Conservation (phyloP, 345 rosid species). For the Gossypium arboreum region DNA sequence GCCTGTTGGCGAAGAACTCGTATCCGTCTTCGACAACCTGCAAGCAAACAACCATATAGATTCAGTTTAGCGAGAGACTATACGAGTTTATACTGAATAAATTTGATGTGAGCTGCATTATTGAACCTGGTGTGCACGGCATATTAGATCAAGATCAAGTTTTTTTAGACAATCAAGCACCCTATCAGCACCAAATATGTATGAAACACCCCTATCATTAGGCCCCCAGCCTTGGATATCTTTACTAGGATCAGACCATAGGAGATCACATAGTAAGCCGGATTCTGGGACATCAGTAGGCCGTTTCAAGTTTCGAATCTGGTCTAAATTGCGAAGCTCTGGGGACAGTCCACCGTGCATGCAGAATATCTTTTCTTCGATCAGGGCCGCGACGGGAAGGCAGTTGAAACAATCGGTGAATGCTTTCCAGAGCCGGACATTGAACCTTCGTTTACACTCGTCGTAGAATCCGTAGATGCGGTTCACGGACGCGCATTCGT, state of each 20-base stretch:
- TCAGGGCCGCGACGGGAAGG: constrained; percentile 79
- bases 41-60: constrained; percentile 3
- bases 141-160: constrained; percentile 72
- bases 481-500: constrained; percentile 80
- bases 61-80: neutral
- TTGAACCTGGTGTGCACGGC: constrained; percentile 86
- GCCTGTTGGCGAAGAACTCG: constrained; percentile 69
- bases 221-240: constrained; percentile 63
- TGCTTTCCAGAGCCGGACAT: constrained; percentile 66
- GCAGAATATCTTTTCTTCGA: constrained; percentile 78
- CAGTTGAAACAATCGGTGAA: constrained; percentile 87
- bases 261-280: constrained; percentile 88
- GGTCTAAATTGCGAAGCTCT: constrained; percentile 54
- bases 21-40: constrained; percentile 95
- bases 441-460: constrained; percentile 78
- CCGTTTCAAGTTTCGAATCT: constrained; percentile 61
- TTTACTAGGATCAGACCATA: constrained; percentile 87
- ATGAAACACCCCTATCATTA: constrained; percentile 87
- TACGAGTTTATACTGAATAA: neutral
- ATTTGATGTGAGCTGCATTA: neutral
- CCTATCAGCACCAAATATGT: constrained; percentile 60
- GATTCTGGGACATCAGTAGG: constrained; percentile 74
- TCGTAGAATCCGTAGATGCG: constrained; percentile 86
- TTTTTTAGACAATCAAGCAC: constrained; percentile 58
- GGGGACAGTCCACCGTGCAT: constrained; percentile 96